Evolutionary conservation across 164 flowering plant genomes (phyloP), one percentile per base, ranked within the genome.

Genomic region (Umbilicus rupestris): DNA sequence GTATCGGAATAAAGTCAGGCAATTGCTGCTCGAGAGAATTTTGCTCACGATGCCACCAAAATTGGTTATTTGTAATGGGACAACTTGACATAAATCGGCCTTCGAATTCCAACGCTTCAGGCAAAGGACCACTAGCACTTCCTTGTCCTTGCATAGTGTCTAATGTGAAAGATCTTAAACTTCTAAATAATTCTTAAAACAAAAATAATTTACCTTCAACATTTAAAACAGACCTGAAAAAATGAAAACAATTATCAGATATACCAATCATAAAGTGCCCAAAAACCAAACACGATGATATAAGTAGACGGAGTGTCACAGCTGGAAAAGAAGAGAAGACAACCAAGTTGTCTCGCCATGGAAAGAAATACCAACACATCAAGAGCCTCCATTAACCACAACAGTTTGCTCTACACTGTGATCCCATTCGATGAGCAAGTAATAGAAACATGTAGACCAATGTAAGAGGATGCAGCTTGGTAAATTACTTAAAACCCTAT

Each of bases 131-230:
- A 55, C 73, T 29, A 20, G 76, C 68, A 69, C 79, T 74, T 68
- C 81, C 79, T 30, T 75, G 81, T 71, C 84, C 86, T 76, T 83
- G 86, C 86, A 83, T 83, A 50, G 63, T 69, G 75, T 76, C 62
- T 41, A 28, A 9, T 37, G 35, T 20, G 22, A 12, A 30, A 35
- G 19, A 55, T 19, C 66, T 44, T 19, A 11, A 47, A 2, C 3
- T 57, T 26, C 62, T 26, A 37, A 37, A 45, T 35, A 66, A 66
- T 28, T 33, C 19, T 26, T 19, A 22, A 3, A 64, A 22, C 28
- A 66, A 47, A 33, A 45, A 62, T 37, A 44, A 17, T 8, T 47
- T n/a, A 47, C 52, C 52, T 0, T 35, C 37, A 35, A 35, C 37
- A 35, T 5, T 35, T 28, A 41, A 64, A 45, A 52, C 57, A 66